Base-by-base conservation (phyloP, 1,139 yeast species). In the Saccharomyces hybrid region DNA sequence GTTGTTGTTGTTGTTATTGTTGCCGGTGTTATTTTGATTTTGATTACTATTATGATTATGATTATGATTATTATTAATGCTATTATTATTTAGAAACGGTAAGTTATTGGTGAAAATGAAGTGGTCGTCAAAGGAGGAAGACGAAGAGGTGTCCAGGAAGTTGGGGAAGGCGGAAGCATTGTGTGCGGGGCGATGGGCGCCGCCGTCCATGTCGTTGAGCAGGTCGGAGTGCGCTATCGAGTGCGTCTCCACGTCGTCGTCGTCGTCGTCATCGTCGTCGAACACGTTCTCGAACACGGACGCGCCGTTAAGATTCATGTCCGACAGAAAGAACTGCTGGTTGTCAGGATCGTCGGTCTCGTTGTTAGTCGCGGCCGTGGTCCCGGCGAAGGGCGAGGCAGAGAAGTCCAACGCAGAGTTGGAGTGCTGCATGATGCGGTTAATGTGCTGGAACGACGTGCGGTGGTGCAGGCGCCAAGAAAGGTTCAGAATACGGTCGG, bases 401-500 rank as follows among this genome's bases (percentile, higher is more conserved):
- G 44, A 38, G 44, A 38, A 20, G 23, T 38, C 44, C 44, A 38
- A 4, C 1, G 9, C 9, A 4, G 44, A 38, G 44, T 38, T 38
- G n/a, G 44, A 38, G 7, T 38, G 44, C 9, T 38, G 44, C 44
- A 38, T 38, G 0, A 38, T 38, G 13, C 44, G 44, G n/a, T 38
- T 38, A 16, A 38, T 38, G 4, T 5, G 44, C 8, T 38, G 44
- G 29, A 46, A 46, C 8, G 48, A 27, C 31, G 29, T 46, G 31
- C 14, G 31, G 28, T 48, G 28, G 25, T 57, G 54, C 25, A 56
- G 42, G 29, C 60, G 53, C 96, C 96, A 88, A 11, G 95, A 82
- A 51, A 88, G 71, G 67, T 89, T 89, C 66, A 86, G 88, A 83
- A 89, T 84, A 50, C 96, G 75, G 44, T 81, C 77, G 55, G 80